phyloP scores from a whole-genome alignment of 345 rosid species.

The Carallia brachiata region DNA sequence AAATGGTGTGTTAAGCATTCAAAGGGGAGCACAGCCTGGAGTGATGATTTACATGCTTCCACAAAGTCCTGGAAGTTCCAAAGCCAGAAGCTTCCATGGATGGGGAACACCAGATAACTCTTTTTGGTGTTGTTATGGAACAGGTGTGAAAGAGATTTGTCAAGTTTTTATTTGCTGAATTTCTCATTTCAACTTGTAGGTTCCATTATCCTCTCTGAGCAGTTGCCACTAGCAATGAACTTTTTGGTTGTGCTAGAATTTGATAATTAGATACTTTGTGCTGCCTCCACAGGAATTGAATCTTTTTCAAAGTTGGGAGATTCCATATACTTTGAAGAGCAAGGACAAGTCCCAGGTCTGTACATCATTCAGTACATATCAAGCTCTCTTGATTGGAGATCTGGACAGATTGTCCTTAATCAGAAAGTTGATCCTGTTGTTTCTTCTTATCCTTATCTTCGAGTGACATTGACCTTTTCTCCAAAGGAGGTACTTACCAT shows the following conservation, averaged over 20 bases:
- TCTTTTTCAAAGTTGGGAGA: conserved; percentile 94
- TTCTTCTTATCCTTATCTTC: conserved; percentile 65
- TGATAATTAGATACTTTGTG: background rate
- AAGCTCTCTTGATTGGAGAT: conserved; percentile 70
- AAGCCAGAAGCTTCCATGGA: conserved; percentile 65
- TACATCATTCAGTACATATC: conserved; percentile 79
- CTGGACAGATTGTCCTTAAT: conserved; percentile 45
- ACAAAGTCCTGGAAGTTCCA: conserved; percentile 65
- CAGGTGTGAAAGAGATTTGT: conserved; percentile 46
- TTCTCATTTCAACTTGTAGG: background rate
- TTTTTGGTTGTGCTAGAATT: background rate
- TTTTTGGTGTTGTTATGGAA: conserved; percentile 99
- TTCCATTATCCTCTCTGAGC: background rate
- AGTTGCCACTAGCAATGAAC: background rate
- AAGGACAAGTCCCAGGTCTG: conserved; percentile 58
- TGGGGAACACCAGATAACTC: conserved; percentile 74
- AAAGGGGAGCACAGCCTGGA: conserved; percentile 89
- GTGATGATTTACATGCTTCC: conserved; percentile 98
- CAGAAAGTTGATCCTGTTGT: conserved; percentile 67
- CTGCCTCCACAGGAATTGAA: conserved; percentile 55
- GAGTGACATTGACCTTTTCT: conserved; percentile 48
- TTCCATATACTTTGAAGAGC: conserved; percentile 85
- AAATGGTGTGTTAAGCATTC: conserved; percentile 86
- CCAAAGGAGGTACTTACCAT: conserved; percentile 38
- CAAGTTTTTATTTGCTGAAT: background rate